A percentile compares a stretch with the other conserved stretches of the same genome.
phyloP scores from a whole-genome alignment of 352 stramenopile genomes.

The Phytophthora lateralis region DNA sequence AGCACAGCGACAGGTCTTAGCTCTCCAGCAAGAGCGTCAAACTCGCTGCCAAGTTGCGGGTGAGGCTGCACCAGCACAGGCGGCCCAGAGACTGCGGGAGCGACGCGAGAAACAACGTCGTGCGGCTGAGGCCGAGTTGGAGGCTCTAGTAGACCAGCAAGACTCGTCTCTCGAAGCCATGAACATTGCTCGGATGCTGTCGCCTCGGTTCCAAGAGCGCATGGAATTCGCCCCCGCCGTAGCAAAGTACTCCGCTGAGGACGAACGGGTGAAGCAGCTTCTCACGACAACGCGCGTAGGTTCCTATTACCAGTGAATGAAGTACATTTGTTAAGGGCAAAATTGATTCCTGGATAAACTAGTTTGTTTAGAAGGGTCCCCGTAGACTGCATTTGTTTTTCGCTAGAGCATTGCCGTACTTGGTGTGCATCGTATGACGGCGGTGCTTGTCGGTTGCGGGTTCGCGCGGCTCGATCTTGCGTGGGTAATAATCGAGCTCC shows the following conservation, averaged over 20 bases:
- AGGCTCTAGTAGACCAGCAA: constrained; percentile 71
- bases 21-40: constrained; percentile 39
- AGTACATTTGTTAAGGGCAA: background rate
- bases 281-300: constrained; percentile 59
- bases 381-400: constrained; percentile 61
- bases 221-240: constrained; percentile 61
- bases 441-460: constrained; percentile 51
- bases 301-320: constrained; percentile 66
- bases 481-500: constrained; percentile 67
- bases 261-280: constrained; percentile 65
- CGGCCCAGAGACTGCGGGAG: constrained; percentile 52
- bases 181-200: constrained; percentile 84
- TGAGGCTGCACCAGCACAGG: constrained; percentile 42
- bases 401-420: constrained; percentile 72
- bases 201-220: constrained; percentile 67
- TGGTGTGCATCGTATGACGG: constrained; percentile 57
- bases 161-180: constrained; percentile 78
- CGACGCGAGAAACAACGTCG: constrained; percentile 52
- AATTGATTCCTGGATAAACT: background rate
- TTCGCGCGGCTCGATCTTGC: constrained; percentile 53
- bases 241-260: constrained; percentile 53
- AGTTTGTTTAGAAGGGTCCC: constrained; percentile 48
- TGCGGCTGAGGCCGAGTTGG: constrained; percentile 55
- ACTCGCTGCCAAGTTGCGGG: constrained; percentile 38
- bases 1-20: constrained; percentile 25